Evolutionary conservation across 441 rosid genomes (phyloP), one percentile per base, ranked within the genome.

Genomic region (Populus hybrid): DNA sequence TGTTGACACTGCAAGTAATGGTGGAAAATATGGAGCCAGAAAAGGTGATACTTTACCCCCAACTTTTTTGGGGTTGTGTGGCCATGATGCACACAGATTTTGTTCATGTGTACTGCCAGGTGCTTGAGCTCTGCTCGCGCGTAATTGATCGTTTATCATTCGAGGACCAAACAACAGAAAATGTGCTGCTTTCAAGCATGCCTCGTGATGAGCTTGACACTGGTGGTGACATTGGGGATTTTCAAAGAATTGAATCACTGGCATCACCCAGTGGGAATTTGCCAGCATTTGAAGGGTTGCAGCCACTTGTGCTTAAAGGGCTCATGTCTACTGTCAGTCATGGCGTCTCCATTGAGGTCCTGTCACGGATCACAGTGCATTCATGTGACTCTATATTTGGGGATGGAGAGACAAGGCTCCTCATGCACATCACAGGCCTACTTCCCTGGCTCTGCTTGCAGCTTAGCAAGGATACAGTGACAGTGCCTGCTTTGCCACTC

Each of bases 1-100:
- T 96, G 79, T 85, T 94, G 86, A 96, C 98, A 69, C 81, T 96
- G 77, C 99, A 94, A 88, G 97, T 94, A 80, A 96, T 94, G 99
- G 98, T 96, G 80, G 99, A 96, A 87, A 94, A 96, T 83, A 96
- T 96, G 99, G 98, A 96, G 83, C 98, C 98, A 24, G 98, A 93
- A 89, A 96, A 96, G 88, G 93, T 96, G 78, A 96, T 94, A 81
- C 94, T 93, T 40, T 96, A 96, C 84, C 99, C 99, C 32, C 99
- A 96, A 79, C 94, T 96, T 59, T 96, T 96, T 78, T 94, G 99
- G 99, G 99, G 98, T 4, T 93, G 98, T 77, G 96, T 96, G 4
- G 99, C 99, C 69, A 90, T 94, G 98, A 96, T 94, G 99, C 97
- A 96, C 86, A 94, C 98, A 57, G 99, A 96, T 84, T 96, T 94